Evolutionary conservation across 768 basidiomycete species (phyloP).

Genomic region (Podaxis sp.): DNA sequence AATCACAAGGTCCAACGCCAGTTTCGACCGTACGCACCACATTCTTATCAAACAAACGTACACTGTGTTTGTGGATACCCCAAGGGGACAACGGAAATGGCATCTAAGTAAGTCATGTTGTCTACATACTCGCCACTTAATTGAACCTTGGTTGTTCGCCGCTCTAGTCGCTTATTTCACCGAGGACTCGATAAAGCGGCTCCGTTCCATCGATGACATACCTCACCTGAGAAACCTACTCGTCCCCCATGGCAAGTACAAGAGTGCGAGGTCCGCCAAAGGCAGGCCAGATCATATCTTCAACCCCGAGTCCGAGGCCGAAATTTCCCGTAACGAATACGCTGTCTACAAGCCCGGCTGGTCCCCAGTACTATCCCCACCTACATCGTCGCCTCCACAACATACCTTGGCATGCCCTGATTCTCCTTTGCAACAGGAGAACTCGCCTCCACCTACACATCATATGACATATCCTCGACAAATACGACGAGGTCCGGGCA

Average conservation of each 20-base stretch:
- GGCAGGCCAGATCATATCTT: slow-evolving; percentile 49
- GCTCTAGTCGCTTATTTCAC: slow-evolving; percentile 73
- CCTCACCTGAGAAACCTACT: slow-evolving; percentile 43
- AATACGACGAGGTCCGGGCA: slow-evolving; percentile 21
- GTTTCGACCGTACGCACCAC: slow-evolving; percentile 30
- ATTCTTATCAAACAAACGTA: slow-evolving; percentile 77
- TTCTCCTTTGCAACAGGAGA: slow-evolving; percentile 13
- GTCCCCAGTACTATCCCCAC: slow-evolving; percentile 18
- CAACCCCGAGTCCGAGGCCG: slow-evolving; percentile 35
- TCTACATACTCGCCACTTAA: slow-evolving; percentile 18
- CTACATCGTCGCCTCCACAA: slow-evolving; percentile 16
- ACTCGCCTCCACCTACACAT: slow-evolving; percentile 5
- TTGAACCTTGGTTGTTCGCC: background rate
- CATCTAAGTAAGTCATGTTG: slow-evolving; percentile 57
- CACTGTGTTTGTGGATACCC: slow-evolving; percentile 69
- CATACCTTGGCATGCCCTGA: slow-evolving; percentile 16
- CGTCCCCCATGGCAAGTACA: slow-evolving; percentile 65
- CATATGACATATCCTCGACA: slow-evolving; percentile 12
- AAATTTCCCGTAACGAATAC: slow-evolving; percentile 41
- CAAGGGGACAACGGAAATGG: slow-evolving; percentile 71
- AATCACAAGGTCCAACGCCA: slow-evolving; percentile 16
- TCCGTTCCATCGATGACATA: slow-evolving; percentile 62
- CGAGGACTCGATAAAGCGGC: slow-evolving; percentile 56
- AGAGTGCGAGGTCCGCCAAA: slow-evolving; percentile 66
- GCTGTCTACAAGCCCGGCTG: slow-evolving; percentile 34